Evolutionary conservation across 495 filamentous ascomycete species (phyloP).

Genomic region (Penicillium flavigenum): DNA sequence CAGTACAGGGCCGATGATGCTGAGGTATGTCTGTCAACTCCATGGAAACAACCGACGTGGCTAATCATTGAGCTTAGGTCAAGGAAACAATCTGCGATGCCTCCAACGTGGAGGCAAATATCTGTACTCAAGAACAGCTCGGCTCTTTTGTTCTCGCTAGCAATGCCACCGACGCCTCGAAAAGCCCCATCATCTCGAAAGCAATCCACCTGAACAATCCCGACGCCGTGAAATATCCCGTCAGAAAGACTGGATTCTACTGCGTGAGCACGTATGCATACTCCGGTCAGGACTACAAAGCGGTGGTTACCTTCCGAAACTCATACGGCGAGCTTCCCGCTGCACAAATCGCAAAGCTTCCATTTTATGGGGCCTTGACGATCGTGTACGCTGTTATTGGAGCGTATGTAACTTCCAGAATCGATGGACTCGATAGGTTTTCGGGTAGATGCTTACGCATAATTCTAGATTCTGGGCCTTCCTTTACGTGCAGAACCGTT

Average conservation of each 20-base stretch:
- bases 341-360: constrained; percentile 92
- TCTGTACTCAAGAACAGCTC: constrained; percentile 70
- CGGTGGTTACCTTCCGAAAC: constrained; percentile 87
- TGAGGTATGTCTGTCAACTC: constrained; percentile 29
- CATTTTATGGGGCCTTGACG: constrained; percentile 93
- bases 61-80: constrained; percentile 38
- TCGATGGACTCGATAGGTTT: background rate
- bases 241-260: constrained; percentile 91
- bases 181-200: constrained; percentile 69
- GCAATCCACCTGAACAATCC: constrained; percentile 80
- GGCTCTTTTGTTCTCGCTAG: constrained; percentile 81
- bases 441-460: constrained; percentile 21
- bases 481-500: constrained; percentile 90
- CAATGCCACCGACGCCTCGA: constrained; percentile 67
- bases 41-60: background rate
- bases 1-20: constrained; percentile 32
- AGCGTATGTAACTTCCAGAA: constrained; percentile 48
- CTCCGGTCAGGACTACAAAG: constrained; percentile 63
- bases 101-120: constrained; percentile 58
- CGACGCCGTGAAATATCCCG: constrained; percentile 70
- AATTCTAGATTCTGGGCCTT: constrained; percentile 79
- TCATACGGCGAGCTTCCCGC: constrained; percentile 95
- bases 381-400: constrained; percentile 90
- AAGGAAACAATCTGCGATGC: constrained; percentile 76
- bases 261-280: constrained; percentile 79